Evolutionary conservation across 352 stramenopile species (phyloP), one percentile per base, ranked within the genome.

Genomic region (Discostella stelligera): DNA sequence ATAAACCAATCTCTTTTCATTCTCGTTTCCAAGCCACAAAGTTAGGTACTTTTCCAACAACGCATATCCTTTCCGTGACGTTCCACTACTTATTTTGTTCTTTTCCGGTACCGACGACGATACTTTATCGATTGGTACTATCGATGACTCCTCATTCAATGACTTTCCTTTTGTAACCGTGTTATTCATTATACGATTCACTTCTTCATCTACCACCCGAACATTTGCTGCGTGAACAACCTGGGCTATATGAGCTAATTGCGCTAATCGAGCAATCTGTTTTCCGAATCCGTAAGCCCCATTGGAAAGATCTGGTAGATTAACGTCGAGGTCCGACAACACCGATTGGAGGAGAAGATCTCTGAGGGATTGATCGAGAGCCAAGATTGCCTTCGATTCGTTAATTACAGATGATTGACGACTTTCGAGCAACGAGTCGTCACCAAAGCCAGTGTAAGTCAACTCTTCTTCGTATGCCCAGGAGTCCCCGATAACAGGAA

Each of bases 1-100:
- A 84, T 97, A 98, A 49, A 97, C 83, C 49, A 98, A 66, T 25
- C 56, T 59, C 20, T 68, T 46, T 37, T 67, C 53, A 66, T 44
- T 54, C 0, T 62, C 64, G 63, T 73, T 60, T 54, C 56, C 54
- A 18, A 81, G 20, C 74, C 74, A 81, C 66, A 77, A 69, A 10
- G 44, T 74, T 56, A 81, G 72, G 50, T 77, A 71, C 59, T 76
- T 81, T 44, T 81, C 58, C n/a, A 81, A 48, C 23, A 81, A 66
- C 37, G 60, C 66, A 65, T 77, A 81, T 41, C 50, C 55, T 30
- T 55, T 64, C 21, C 41, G 49, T 23, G 66, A 50, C 14, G 59
- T 69, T 16, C n/a, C 37, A 48, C 39, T 70, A 56, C 66, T 30
- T 16, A 50, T 44, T 30, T 41, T 32, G 21, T 58, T 64, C 27